Evolutionary conservation across 352 stramenopile genomes (phyloP).

Genomic region (Pythium monospermum): DNA sequence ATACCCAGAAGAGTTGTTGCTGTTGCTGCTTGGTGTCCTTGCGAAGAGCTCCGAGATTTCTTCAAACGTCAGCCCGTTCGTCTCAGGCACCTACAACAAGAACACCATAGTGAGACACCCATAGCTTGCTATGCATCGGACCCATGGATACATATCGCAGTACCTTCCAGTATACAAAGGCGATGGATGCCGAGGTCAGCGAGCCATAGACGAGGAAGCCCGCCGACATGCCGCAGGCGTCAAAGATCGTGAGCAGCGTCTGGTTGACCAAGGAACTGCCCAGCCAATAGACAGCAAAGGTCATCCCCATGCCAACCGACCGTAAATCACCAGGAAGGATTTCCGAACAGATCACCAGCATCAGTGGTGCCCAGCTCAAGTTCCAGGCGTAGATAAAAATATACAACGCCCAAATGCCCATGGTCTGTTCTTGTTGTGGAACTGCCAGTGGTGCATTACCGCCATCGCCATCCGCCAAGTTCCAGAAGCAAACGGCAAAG

Average conservation of each 20-base stretch:
- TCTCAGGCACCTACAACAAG: slow-evolving; percentile 49
- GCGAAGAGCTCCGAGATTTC: slow-evolving; percentile 52
- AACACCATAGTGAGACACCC: too few relatives aligned
- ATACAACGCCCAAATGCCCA: slow-evolving; percentile 63
- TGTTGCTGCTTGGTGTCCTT: too few relatives aligned
- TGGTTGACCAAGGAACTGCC: slow-evolving; percentile 64
- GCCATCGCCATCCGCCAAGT: slow-evolving; percentile 17
- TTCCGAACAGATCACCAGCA: slow-evolving; percentile 72
- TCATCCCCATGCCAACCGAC: slow-evolving; percentile 69
- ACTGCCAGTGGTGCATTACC: slow-evolving; percentile 2
- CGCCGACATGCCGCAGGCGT: slow-evolving; percentile 33
- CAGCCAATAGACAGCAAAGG: slow-evolving; percentile 69
- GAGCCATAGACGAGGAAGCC: slow-evolving; percentile 54
- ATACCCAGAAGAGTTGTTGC: too few relatives aligned
- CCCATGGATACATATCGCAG: too few relatives aligned
- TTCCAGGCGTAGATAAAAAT: slow-evolving; percentile 74
- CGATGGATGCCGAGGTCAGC: slow-evolving; percentile 36
- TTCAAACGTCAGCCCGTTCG: slow-evolving; percentile 51
- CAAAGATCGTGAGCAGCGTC: slow-evolving; percentile 57
- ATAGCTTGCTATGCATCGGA: too few relatives aligned
- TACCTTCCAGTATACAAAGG: slow-evolving; percentile 56
- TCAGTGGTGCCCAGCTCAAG: slow-evolving; percentile 66
- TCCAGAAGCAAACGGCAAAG: slow-evolving; percentile 54
- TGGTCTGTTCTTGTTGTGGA: too few relatives aligned
- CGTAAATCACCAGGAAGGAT: slow-evolving; percentile 59